Percentiles rank a stretch among this genome's conserved stretches.
phyloP scores from a whole-genome alignment of 148 eudicot genomes.

The Arbutus unedo region DNA sequence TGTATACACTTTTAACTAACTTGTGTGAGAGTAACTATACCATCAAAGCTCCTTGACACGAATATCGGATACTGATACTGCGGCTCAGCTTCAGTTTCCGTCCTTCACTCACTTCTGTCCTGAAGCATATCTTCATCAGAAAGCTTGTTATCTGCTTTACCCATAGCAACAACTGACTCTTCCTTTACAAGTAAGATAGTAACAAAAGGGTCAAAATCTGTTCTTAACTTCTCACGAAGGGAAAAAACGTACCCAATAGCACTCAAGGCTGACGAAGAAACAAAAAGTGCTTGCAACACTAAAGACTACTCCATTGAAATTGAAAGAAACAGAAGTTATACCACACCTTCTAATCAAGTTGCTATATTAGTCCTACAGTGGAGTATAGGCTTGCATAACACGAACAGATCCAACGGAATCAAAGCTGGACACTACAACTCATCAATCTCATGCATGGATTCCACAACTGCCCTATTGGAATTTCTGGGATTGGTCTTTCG shows the following conservation, averaged over 20 bases:
- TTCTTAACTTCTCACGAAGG: not conserved
- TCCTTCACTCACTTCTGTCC: conserved; percentile 7
- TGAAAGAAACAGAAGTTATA: not conserved
- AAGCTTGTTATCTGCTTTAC: conserved; percentile 16
- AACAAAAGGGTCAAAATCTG: not conserved
- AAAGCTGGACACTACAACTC: not conserved
- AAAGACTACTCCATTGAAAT: not conserved
- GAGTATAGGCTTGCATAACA: not conserved
- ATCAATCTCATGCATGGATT: not conserved
- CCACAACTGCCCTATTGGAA: not conserved
- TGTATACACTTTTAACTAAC: not conserved
- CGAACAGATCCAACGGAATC: not conserved
- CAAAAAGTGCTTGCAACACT: not conserved
- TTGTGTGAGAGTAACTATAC: not conserved
- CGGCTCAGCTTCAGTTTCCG: not conserved
- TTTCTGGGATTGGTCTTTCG: not conserved
- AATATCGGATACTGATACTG: not conserved
- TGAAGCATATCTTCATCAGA: conserved; percentile 9
- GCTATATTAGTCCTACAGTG: not conserved
- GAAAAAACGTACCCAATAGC: not conserved
- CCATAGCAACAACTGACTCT: conserved; percentile 10
- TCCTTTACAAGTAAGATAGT: conserved; percentile 4
- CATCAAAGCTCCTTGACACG: not conserved
- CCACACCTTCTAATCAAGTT: not conserved
- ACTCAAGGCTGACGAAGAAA: not conserved